Evolutionary conservation across 805 yeast genomes (phyloP).

Genomic region (Teunomyces barrocoloradensis): DNA sequence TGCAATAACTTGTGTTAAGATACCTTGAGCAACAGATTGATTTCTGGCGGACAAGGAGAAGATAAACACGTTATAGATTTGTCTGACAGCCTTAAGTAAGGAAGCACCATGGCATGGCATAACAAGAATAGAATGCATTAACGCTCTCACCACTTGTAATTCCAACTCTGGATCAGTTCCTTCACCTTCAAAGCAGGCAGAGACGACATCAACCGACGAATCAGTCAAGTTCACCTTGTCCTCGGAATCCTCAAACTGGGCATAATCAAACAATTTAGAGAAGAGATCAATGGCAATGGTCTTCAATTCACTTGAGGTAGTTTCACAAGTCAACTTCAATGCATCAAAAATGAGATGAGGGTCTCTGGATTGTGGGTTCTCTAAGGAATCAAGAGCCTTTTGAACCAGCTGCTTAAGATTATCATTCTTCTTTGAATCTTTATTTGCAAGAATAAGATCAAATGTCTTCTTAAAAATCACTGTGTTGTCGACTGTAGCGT

Average conservation of each 20-base stretch:
- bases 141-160: constrained; percentile 87
- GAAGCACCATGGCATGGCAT: constrained; percentile 89
- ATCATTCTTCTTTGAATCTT: constrained; percentile 58
- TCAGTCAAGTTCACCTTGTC: constrained; percentile 65
- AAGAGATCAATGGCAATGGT: constrained; percentile 78
- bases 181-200: constrained; percentile 87
- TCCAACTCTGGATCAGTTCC: constrained; percentile 88
- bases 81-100: constrained; percentile 85
- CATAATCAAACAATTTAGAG: constrained; percentile 85
- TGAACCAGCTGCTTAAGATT: constrained; percentile 35
- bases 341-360: constrained; percentile 71
- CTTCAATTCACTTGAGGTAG: constrained; percentile 56
- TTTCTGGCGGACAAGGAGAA: constrained; percentile 77
- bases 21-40: constrained; percentile 94
- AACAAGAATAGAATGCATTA: constrained; percentile 82
- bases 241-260: constrained; percentile 60
- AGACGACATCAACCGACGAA: constrained; percentile 79
- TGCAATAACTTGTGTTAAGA: constrained; percentile 84
- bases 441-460: constrained; percentile 52
- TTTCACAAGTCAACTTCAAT: constrained; percentile 70
- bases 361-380: constrained; percentile 39
- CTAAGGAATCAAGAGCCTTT: constrained; percentile 43
- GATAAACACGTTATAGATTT: constrained; percentile 88
- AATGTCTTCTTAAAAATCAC: constrained; percentile 51
- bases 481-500: constrained; percentile 20